phyloP scores from a whole-genome alignment of 2,329 filamentous ascomycete species.

The Neonectria ditissima region DNA sequence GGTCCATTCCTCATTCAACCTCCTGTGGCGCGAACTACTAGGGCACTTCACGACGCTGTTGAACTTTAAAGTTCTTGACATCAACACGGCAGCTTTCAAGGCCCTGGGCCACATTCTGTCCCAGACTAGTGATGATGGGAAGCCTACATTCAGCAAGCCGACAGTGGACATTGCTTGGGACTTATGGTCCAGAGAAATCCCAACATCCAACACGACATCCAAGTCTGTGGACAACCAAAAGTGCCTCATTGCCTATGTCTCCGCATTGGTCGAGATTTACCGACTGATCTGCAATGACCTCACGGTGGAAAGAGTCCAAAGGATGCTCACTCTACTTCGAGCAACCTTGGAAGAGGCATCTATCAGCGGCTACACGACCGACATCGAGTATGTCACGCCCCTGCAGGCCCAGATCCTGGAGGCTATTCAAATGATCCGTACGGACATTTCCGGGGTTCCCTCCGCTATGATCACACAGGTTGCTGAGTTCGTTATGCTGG shows the following conservation, averaged over 20 bases:
- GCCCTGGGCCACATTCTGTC: conserved; percentile 74
- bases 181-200: conserved; percentile 76
- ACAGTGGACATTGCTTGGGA: conserved; percentile 74
- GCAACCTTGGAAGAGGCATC: conserved; percentile 78
- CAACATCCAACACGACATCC: conserved; percentile 54
- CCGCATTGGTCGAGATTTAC: conserved; percentile 81
- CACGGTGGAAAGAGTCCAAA: conserved; percentile 69
- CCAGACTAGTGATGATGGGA: conserved; percentile 57
- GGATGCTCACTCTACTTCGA: conserved; percentile 78
- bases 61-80: conserved; percentile 72
- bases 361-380: conserved; percentile 74
- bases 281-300: conserved; percentile 76
- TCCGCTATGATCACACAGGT: conserved; percentile 76
- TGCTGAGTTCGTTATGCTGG: conserved; percentile 77
- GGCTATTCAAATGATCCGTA: conserved; percentile 74
- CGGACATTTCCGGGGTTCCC: conserved; percentile 73
- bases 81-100: conserved; percentile 78
- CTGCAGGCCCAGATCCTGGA: conserved; percentile 78
- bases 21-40: conserved; percentile 81
- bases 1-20: conserved; percentile 72
- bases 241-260: conserved; percentile 86
- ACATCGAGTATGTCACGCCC: conserved; percentile 78
- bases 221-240: conserved; percentile 77
- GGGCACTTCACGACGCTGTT: conserved; percentile 74
- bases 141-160: conserved; percentile 58